Base-by-base conservation (phyloP, 768 basidiomycete genomes). In the Sporobolomyces pararoseus region DNA sequence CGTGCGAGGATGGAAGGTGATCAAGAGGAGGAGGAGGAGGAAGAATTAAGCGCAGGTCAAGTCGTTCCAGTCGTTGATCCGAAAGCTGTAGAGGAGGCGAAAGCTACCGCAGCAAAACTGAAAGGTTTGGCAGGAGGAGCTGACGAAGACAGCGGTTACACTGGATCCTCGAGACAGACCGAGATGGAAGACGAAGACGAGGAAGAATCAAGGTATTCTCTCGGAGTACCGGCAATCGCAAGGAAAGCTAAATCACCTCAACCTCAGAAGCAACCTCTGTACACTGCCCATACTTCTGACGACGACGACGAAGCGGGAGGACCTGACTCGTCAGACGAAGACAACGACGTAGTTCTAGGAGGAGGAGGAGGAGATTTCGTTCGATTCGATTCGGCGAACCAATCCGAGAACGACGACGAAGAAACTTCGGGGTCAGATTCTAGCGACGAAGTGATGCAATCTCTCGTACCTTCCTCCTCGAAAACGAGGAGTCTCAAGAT, bases 201-300 rank as follows among this genome's bases (percentile, higher is more conserved):
- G 29, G 61, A 63, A 29, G 73, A 64, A 3, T 74, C 73, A 32
- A 59, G 73, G 25, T 74, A 74, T 61, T 49, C 66, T 31, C 60
- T 72, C 39, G 67, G 65, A 32, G 57, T 63, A 1, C 62, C 65
- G 4, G 63, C 59, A 4, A 16, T 46, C 32, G 39, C 58, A 7
- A 35, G 34, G 42, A 29, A 19, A 32, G 19, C 29, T n/a, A 29
- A 27, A 7, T 63, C 62, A 37, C 53, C 63, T 51, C 49, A 19
- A 63, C 62, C n/a, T 12, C 42, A 16, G 7, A 12, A 25, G n/a
- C 58, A 62, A n/a, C n/a, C n/a, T 44, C 37, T 52, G 29, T 32
- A 51, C 34, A 42, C 58, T 2, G 27, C 39, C 4, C 50, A 53
- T n/a, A 46, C 61, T 25, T 63, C 55, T 14, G 42, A n/a, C 49